These are phyloP conservation scores for Naematelia aurantialba DNA, from an alignment of 768 basidiomycete species.

Conservation along the genomic window DNA sequence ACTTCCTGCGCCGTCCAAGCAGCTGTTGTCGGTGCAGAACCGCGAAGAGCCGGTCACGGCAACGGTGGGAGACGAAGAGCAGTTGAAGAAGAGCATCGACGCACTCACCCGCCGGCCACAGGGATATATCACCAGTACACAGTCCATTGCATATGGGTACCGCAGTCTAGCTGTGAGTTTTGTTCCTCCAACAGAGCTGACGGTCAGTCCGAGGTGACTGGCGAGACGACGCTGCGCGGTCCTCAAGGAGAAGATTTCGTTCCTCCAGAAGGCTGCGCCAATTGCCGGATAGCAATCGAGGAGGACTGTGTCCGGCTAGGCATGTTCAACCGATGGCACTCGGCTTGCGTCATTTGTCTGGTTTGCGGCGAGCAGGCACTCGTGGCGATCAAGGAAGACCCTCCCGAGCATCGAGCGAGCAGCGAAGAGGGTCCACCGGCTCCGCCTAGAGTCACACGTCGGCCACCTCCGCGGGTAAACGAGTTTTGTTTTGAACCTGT, in stretches of 20 bases:
- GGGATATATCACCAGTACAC: constrained; percentile 68
- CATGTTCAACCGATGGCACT: constrained; percentile 97
- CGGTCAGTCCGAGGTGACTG: constrained; percentile 40
- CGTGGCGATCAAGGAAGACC: constrained; percentile 54
- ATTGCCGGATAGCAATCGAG: constrained; percentile 85
- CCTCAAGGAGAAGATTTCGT: constrained; percentile 35
- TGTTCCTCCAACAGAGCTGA: constrained; percentile 11
- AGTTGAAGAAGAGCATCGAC: constrained; percentile 34
- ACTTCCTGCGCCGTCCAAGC: constrained; percentile 6
- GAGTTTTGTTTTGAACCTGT: constrained; percentile 64
- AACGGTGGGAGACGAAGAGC: constrained; percentile 56
- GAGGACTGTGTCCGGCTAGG: constrained; percentile 94
- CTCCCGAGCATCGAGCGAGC: background rate
- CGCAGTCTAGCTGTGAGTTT: constrained; percentile 84
- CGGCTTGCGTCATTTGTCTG: constrained; percentile 80
- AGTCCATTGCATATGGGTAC: constrained; percentile 87
- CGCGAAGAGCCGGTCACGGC: constrained; percentile 16
- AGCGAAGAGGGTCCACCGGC: constrained; percentile 55
- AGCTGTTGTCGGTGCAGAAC: background rate
- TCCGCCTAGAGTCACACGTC: constrained; percentile 59
- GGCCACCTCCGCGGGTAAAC: constrained; percentile 75
- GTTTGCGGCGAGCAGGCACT: constrained; percentile 69
- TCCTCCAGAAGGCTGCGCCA: constrained; percentile 72
- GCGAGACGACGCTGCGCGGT: constrained; percentile 48
- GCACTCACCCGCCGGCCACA: constrained; percentile 26